Evolutionary conservation across 129 eudicot species (phyloP).

Genomic region (Sambucus nigra): DNA sequence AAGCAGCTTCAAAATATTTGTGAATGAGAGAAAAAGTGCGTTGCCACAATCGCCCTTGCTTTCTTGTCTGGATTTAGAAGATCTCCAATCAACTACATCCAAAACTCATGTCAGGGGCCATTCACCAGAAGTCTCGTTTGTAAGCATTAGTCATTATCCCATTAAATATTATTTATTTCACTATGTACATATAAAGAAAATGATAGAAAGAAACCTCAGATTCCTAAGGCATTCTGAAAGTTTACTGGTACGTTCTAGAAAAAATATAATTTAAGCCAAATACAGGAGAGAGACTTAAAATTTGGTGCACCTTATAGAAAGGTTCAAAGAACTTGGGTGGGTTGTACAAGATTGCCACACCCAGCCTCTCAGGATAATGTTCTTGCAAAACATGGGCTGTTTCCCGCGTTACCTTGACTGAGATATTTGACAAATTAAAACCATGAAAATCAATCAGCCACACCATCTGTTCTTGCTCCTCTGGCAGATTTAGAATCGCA

Average conservation of each 20-base stretch:
- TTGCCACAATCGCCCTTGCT: neutral
- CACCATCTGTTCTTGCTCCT: constrained; percentile 33
- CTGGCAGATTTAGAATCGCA: constrained; percentile 11
- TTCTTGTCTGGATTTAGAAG: neutral
- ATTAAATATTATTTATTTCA: no score
- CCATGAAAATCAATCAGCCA: constrained; percentile 32
- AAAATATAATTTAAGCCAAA: no score
- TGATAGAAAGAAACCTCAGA: no score
- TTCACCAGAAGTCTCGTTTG: neutral
- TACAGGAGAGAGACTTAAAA: no score
- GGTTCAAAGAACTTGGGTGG: constrained; percentile 16
- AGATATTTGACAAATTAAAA: constrained; percentile 21
- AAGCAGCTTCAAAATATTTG: no score
- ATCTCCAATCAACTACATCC: neutral
- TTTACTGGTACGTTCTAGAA: no score
- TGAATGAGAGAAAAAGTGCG: neutral
- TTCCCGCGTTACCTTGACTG: constrained; percentile 13
- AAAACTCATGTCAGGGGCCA: neutral
- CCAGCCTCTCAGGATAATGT: constrained; percentile 23
- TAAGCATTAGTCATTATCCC: no score
- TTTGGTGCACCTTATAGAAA: no score
- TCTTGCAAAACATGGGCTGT: constrained; percentile 16
- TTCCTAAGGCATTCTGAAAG: no score
- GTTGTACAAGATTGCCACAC: constrained; percentile 15
- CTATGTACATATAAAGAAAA: no score